Base-by-base conservation (phyloP, 257 asterid genomes). In the Solanum peruvianum region DNA sequence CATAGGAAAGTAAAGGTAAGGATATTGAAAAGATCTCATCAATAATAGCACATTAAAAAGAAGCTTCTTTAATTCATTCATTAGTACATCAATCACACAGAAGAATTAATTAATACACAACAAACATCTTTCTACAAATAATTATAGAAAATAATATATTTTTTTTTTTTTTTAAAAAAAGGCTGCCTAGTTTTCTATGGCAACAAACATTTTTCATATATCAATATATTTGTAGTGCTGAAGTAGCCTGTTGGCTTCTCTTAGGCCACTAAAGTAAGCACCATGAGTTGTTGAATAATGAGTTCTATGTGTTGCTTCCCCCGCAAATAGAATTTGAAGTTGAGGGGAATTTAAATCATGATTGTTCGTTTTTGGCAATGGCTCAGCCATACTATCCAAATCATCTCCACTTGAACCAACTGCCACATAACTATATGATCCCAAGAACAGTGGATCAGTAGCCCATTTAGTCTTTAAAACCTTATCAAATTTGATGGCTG, bases 211-310 rank as follows among this genome's bases (percentile, higher is more conserved):
- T 81, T 18, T 25, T 78, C 88, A 93, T 87, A 82, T 83, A 87
- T 47, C 89, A 77, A 87, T 86, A 86, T 76, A 90, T 66, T 44
- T n/a, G 56, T 94, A 96, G 89, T 94, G 96, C 88, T 94, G 93
- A 85, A 96, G 98, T 87, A 96, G 95, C 95, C 99, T 94, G 81
- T 87, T 91, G 80, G 99, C 99, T 93, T 96, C 99, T 87, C 99
- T 93, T 72, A 95, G 92, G 66, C 99, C 99, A 88, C 99, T 96
- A 87, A 88, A 95, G 89, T 96, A 95, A 84, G 98, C 99, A 67
- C 99, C 99, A 84, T 96, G 99, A 58, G 98, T 96, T 5, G 99
- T 96, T 20, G 99, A 96, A 89, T 96, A 96, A 88, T 94, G 98
- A 56, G 97, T 96, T 91, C 89, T 93, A 75, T 96, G 99, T 9